These are phyloP conservation scores for Gaeumannomyces sp. DNA, from an alignment of 2,329 filamentous ascomycete species.

Conservation along the genomic window DNA sequence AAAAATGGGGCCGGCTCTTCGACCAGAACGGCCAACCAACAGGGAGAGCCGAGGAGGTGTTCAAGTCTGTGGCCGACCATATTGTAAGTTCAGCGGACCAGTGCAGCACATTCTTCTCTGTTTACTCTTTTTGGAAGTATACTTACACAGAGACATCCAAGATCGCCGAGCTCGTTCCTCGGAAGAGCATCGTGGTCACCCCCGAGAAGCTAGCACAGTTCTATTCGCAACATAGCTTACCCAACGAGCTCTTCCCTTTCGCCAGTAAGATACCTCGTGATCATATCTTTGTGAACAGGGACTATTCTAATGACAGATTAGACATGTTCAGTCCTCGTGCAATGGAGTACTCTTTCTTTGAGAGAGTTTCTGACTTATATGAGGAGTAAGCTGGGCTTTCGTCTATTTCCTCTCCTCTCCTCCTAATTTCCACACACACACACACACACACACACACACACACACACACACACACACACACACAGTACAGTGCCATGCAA, in stretches of 20 bases:
- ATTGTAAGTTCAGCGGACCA: conserved; percentile 46
- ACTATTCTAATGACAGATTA: neutral
- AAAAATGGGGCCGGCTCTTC: conserved; percentile 66
- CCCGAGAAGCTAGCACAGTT: conserved; percentile 70
- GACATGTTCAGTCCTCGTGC: neutral
- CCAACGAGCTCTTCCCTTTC: conserved; percentile 14
- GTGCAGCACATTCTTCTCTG: neutral
- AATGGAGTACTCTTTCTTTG: conserved; percentile 24
- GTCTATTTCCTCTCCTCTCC: neutral
- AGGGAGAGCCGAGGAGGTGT: conserved; percentile 59
- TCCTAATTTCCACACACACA: neutral
- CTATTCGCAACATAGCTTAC: conserved; percentile 60
- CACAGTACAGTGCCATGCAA: too few species aligned
- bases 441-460: too few species aligned
- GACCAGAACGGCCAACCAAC: conserved; percentile 62
- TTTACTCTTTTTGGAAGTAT: neutral
- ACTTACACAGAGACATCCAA: conserved; percentile 22
- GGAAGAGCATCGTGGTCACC: conserved; percentile 63
- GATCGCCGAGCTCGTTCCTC: conserved; percentile 65
- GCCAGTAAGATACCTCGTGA: conserved; percentile 17
- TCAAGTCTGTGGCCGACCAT: conserved; percentile 67
- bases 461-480: too few species aligned
- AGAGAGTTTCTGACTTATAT: conserved; percentile 54
- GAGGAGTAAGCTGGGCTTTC: conserved; percentile 20
- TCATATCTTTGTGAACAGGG: neutral